phyloP scores from a whole-genome alignment of 805 yeast genomes.

The Ogataea pilisensis region DNA sequence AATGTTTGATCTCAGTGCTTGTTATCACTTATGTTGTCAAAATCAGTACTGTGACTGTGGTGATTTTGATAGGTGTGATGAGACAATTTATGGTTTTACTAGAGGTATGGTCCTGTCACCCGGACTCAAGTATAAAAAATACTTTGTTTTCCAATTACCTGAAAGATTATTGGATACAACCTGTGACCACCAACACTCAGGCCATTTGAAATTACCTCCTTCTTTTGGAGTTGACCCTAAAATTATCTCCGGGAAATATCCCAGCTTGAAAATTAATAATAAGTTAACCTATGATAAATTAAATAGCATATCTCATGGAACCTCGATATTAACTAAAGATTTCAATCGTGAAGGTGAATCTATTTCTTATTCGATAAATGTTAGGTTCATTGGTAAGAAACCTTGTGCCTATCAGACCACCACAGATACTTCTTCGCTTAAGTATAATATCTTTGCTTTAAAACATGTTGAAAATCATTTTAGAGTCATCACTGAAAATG shows the following conservation, averaged over 20 bases:
- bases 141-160: conserved; percentile 55
- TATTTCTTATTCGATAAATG: conserved; percentile 48
- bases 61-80: conserved; percentile 24
- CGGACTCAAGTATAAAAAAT: conserved; percentile 46
- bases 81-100: conserved; percentile 37
- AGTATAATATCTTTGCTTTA: no score
- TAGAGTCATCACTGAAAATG: neutral
- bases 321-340: conserved; percentile 51
- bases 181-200: conserved; percentile 39
- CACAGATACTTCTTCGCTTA: neutral
- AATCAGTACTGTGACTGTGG: neutral
- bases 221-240: conserved; percentile 35
- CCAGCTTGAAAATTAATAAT: conserved; percentile 28
- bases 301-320: conserved; percentile 36
- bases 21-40: conserved; percentile 38
- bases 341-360: conserved; percentile 37
- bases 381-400: conserved; percentile 48
- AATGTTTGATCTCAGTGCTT: conserved; percentile 50
- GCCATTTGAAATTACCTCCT: conserved; percentile 38
- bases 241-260: conserved; percentile 21
- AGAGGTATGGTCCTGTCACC: conserved; percentile 44
- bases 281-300: conserved; percentile 54
- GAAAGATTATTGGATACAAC: conserved; percentile 44
- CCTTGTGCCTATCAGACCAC: conserved; percentile 5
- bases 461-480: neutral